These are phyloP conservation scores for Penicillium lagena DNA, from an alignment of 495 filamentous ascomycete genomes.

Conservation along the genomic window DNA sequence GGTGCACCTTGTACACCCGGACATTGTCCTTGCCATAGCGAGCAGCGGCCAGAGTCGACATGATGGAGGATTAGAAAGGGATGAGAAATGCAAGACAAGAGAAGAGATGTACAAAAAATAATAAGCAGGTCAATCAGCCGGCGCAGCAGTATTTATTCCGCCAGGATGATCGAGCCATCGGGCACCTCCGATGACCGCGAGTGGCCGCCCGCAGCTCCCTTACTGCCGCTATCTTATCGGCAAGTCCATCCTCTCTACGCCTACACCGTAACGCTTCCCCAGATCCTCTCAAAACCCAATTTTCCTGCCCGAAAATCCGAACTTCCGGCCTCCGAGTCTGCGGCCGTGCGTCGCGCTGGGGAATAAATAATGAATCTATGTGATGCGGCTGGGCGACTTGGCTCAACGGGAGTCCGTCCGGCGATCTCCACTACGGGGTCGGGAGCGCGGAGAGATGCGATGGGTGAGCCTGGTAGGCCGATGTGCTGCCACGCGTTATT, in stretches of 20 bases:
- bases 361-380: too few species aligned
- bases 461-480: not conserved
- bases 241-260: not conserved
- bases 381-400: too few species aligned
- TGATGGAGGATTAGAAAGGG: slow-evolving; percentile 9
- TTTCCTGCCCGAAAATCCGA: not conserved
- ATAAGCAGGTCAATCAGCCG: not conserved
- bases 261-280: slow-evolving; percentile 2
- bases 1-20: slow-evolving; percentile 89
- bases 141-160: slow-evolving; percentile 5
- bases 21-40: slow-evolving; percentile 97
- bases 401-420: not conserved
- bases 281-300: slow-evolving; percentile 1
- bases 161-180: slow-evolving; percentile 12
- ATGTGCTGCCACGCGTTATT: too few species aligned
- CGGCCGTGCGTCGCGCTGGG: too few species aligned
- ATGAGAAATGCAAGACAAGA: not conserved
- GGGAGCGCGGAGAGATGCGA: slow-evolving; percentile 4
- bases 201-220: slow-evolving; percentile 23
- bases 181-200: slow-evolving; percentile 41
- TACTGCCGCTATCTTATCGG: slow-evolving; percentile 22
- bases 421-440: slow-evolving; percentile 7
- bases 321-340: not conserved
- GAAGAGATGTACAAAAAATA: not conserved
- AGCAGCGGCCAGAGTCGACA: slow-evolving; percentile 56